These are phyloP conservation scores for Verticillium tricorpus DNA, from an alignment of 2,329 filamentous ascomycete species.

Conservation along the genomic window DNA sequence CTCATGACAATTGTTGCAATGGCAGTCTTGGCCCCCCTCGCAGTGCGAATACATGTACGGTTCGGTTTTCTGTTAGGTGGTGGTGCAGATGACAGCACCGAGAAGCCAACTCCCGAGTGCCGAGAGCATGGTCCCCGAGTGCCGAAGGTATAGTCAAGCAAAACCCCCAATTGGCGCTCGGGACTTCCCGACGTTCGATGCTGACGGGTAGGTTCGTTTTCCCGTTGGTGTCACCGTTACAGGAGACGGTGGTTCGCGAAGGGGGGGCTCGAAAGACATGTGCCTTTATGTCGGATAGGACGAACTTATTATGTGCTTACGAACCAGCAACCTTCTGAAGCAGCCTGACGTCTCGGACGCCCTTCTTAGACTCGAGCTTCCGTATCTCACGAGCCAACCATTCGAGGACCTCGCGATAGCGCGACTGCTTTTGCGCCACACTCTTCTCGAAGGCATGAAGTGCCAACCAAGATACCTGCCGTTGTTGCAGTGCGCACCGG, in stretches of 20 bases:
- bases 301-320: no score
- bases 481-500: constrained; percentile 53
- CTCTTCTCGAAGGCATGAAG: constrained; percentile 6
- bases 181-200: no score
- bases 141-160: no score
- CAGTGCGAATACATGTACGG: neutral
- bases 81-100: no score
- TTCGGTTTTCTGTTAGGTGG: neutral
- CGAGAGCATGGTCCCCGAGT: no score
- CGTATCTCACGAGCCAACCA: constrained; percentile 7
- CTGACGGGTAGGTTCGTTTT: no score
- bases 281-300: no score
- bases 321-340: neutral
- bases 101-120: no score
- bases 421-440: constrained; percentile 6
- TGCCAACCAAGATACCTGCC: constrained; percentile 54
- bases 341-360: neutral
- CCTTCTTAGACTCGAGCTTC: constrained; percentile 5
- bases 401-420: constrained; percentile 5
- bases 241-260: no score
- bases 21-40: neutral
- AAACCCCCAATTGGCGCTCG: neutral
- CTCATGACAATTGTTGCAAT: neutral
- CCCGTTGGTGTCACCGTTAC: no score
- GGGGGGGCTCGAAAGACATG: no score